Evolutionary conservation across 305 asterid genomes (phyloP).

Genomic region (Plantago coronopus): DNA sequence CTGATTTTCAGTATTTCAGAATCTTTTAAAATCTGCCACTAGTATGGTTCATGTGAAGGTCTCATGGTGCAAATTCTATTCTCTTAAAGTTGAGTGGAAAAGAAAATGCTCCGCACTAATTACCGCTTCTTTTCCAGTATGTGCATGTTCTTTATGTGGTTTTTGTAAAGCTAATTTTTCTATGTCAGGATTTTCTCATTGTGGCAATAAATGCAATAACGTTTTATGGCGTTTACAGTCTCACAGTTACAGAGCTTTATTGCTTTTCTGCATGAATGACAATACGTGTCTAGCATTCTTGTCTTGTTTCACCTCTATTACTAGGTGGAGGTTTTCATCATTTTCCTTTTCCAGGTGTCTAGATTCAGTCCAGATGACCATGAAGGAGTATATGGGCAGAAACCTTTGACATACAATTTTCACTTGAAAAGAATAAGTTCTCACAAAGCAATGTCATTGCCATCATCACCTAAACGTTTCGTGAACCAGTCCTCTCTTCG

Average conservation of each 20-base stretch:
- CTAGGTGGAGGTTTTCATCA: slow-evolving; percentile 18
- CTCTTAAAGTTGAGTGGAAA: neutral
- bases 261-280: slow-evolving; percentile 29
- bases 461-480: slow-evolving; percentile 68
- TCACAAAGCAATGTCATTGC: slow-evolving; percentile 71
- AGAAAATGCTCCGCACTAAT: neutral
- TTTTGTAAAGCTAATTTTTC: slow-evolving; percentile 13
- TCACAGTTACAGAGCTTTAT: slow-evolving; percentile 9
- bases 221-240: slow-evolving; percentile 4
- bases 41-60: too few species aligned
- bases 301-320: slow-evolving; percentile 19
- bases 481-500: slow-evolving; percentile 41
- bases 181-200: slow-evolving; percentile 6
- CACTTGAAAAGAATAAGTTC: slow-evolving; percentile 45
- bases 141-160: neutral
- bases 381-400: slow-evolving; percentile 42
- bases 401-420: slow-evolving; percentile 39
- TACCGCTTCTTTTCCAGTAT: neutral
- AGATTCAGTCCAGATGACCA: slow-evolving; percentile 55
- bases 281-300: slow-evolving; percentile 24
- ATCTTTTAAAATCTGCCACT: neutral
- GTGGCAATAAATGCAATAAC: slow-evolving; percentile 7
- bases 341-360: slow-evolving; percentile 46
- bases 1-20: slow-evolving; percentile 4
- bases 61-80: neutral